phyloP scores from a whole-genome alignment of 1,139 yeast species.

The Yamadazyma friedrichii region DNA sequence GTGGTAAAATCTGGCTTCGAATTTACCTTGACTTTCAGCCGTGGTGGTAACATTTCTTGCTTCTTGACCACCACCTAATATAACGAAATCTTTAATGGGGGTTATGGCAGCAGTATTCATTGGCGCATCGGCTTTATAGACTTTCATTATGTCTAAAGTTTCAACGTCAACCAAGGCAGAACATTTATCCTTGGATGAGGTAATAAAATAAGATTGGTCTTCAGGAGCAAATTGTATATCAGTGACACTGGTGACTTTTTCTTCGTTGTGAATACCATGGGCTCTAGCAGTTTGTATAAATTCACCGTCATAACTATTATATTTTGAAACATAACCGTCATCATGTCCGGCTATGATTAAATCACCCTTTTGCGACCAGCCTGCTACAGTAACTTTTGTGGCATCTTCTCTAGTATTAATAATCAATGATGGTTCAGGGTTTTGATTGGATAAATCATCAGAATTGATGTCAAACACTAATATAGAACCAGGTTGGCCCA shows the following conservation, averaged over 20 bases:
- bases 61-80: constrained; percentile 99
- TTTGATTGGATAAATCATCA: constrained; percentile 39
- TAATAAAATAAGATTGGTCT: constrained; percentile 86
- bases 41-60: constrained; percentile 98
- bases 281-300: constrained; percentile 56
- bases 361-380: constrained; percentile 78
- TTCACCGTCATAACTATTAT: constrained; percentile 75
- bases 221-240: constrained; percentile 84
- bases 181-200: constrained; percentile 89
- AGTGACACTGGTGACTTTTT: constrained; percentile 54
- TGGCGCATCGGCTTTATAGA: constrained; percentile 86
- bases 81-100: constrained; percentile 85
- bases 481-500: constrained; percentile 86
- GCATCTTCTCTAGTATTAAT: constrained; percentile 64
- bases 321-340: constrained; percentile 81
- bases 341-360: constrained; percentile 85
- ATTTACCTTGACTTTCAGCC: constrained; percentile 89
- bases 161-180: constrained; percentile 82
- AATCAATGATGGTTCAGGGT: constrained; percentile 53
- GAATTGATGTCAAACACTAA: constrained; percentile 61
- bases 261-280: constrained; percentile 66
- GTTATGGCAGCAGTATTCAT: constrained; percentile 95
- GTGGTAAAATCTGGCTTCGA: constrained; percentile 95
- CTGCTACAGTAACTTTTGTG: constrained; percentile 78
- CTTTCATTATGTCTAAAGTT: constrained; percentile 68